Evolutionary conservation across 306 rosid genomes (phyloP), one percentile per base, ranked within the genome.

Genomic region (Vigna angularis): DNA sequence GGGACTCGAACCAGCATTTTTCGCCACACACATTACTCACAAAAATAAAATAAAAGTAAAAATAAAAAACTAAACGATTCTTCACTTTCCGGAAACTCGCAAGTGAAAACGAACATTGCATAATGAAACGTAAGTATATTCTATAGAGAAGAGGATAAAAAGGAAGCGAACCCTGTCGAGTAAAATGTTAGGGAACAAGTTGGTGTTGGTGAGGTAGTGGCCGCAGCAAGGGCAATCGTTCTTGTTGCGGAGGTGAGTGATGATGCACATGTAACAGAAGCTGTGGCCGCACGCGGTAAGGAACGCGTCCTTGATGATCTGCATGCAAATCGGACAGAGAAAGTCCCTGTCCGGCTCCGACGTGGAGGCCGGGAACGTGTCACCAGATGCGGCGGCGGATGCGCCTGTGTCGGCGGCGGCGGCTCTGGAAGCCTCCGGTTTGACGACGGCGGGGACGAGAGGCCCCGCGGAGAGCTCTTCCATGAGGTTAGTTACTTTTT

Each of bases 251-350:
- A 95, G 98, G 89, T 95, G 99, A 71, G 97, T 95, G 77, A 74
- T 84, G 86, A 95, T 93, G 77, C 99, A 95, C 97, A 95, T 95
- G 73, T 93, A 95, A 85, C 99, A 95, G 86, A 95, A 95, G 86
- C 97, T 93, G 74, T 95, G 99, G 2, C 99, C 97, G 58, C 99
- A 95, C 0, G 90, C 82, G 0, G 98, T 95, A 52, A 95, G 97
- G 80, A 95, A 93, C 3, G 97, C 91, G 55, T 89, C 98, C 83
- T 88, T 93, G 47, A 95, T 88, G 52, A 89, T 84, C 90, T 95
- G 99, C 97, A 95, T 95, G 79, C 99, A 95, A 88, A 95, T 95
- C 84, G 99, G 99, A 38, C 99, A 95, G 0, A 95, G 83, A 68
- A 91, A 88, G 62, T 95, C 99, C 77, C 85, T 95, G 73, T 95